phyloP scores from a whole-genome alignment of 2,329 filamentous ascomycete species.

The Thermomyces lanuginosus region DNA sequence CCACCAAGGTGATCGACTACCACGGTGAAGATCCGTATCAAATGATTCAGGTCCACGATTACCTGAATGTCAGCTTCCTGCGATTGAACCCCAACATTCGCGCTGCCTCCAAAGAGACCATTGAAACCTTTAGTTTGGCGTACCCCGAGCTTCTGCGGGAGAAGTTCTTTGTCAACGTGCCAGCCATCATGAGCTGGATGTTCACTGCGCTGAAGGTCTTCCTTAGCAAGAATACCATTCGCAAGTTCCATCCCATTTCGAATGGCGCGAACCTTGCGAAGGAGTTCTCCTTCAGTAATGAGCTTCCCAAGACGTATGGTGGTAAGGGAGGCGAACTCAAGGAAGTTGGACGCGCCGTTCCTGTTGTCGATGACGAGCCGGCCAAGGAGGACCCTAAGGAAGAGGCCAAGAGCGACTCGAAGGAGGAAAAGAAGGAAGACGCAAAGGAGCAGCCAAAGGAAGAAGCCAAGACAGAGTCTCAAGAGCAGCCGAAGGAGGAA shows the following conservation, averaged over 20 bases:
- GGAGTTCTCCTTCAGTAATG: constrained; percentile 44
- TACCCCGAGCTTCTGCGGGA: constrained; percentile 80
- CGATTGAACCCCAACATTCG: constrained; percentile 63
- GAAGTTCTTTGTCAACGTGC: constrained; percentile 95
- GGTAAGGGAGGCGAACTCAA: constrained; percentile 46
- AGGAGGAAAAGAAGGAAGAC: constrained; percentile 7
- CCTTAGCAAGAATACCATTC: constrained; percentile 54
- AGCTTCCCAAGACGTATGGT: constrained; percentile 62
- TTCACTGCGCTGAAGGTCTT: constrained; percentile 61
- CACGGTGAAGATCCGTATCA: constrained; percentile 62
- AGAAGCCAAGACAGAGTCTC: constrained; percentile 6
- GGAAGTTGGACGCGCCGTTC: constrained; percentile 19
- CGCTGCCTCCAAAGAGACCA: constrained; percentile 61
- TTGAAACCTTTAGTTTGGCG: constrained; percentile 60
- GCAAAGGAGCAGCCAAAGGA: constrained; percentile 9
- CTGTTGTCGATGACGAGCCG: constrained; percentile 13
- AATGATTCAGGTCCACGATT: constrained; percentile 88
- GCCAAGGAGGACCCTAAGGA: constrained; percentile 6
- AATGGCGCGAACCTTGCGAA: constrained; percentile 54
- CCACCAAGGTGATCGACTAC: constrained; percentile 51
- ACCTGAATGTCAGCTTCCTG: constrained; percentile 73
- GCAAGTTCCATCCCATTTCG: constrained; percentile 63
- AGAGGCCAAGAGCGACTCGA: constrained; percentile 1
- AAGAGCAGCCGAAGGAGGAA: constrained; percentile 8
- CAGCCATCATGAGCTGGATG: constrained; percentile 77